Base-by-base conservation (phyloP, 768 basidiomycete species). In the Mycena kentingensis region DNA sequence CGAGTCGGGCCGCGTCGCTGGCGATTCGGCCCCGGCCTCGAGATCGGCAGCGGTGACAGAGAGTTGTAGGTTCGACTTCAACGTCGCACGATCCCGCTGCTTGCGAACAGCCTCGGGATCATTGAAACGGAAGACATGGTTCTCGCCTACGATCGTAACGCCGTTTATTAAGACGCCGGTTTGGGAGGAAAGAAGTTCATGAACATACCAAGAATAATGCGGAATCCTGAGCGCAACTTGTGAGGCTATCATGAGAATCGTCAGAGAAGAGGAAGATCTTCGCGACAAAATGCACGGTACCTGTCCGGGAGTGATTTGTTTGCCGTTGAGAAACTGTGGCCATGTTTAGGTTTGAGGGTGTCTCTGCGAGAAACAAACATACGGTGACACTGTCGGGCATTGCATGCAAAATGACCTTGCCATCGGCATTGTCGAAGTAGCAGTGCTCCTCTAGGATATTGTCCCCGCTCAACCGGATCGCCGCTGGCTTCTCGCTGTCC, bases 111-210 rank as follows among this genome's bases (percentile, higher is more conserved):
- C 92, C 68, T 94, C 92, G 1, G 93, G 93, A 63, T 96, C 90
- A 65, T 91, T 98, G 72, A 97, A 98, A 16, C 97, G 84, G 70
- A 99, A 99, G 50, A 98, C 94, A 73, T 99, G 97, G 58, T 93
- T 87, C 61, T 98, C 95, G 48, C 96, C 91, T 92, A 54, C 41
- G 49, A 37, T 19, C 51, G 49, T 18, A 51, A 47, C 44, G 52
- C 52, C 49, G 51, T 55, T 22, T 22, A 52, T 56, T 55, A 60
- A 21, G n/a, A 32, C 27, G 48, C 42, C 34, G 16, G 37, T 29
- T 5, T 34, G 44, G 7, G 26, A 10, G 38, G 25, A 22, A 32
- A 47, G 27, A 58, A 38, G n/a, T n/a, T n/a, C n/a, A n/a, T n/a
- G 42, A 72, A 42, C 81, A 52, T 63, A 91, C 90, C 96, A 45